Base-by-base conservation (phyloP, 305 asterid species). In the Rubia tinctorum region DNA sequence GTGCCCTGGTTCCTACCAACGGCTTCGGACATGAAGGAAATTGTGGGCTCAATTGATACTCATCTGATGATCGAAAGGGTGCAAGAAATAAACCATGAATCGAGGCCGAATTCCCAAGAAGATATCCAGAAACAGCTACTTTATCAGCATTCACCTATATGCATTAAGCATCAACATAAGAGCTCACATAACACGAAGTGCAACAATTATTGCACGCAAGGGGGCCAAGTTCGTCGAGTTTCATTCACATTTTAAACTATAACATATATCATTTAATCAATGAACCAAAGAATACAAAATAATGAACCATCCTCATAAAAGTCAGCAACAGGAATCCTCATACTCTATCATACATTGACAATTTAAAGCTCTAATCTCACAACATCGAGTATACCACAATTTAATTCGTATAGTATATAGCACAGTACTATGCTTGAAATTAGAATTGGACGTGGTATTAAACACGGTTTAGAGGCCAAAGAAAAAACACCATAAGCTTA, bases 41-140 rank as follows among this genome's bases (percentile, higher is more conserved):
- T 65, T 6, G 45, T 42, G 12, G 20, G 42, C 42, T 34, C 65
- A 20, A 40, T 58, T n/a, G 44, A 37, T 25, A 68, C 12, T 12
- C 68, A 68, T 17, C 17, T 75, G 6, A 56, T 8, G n/a, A 30
- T 58, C 5, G 68, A 67, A 68, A 68, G 11, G 20, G 13, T 34
- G 47, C 39, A 13, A 11, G 64, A 68, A 25, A 10, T 17, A 4
- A 5, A 43, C 15, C 23, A 7, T 5, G 39, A n/a, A 42, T 2
- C 8, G 40, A 74, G 25, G 22, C 9, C 25, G 2, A 4, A 23
- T 7, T 40, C 69, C 42, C 37, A 39, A n/a, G n/a, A n/a, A n/a
- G n/a, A n/a, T n/a, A n/a, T n/a, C 99, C 99, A 71, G 96, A 87
- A 8, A 95, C 97, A 42, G 98, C 99, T 73, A 92, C 84, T 70